phyloP scores from a whole-genome alignment of 768 basidiomycete species.

The Calocera viscosa region DNA sequence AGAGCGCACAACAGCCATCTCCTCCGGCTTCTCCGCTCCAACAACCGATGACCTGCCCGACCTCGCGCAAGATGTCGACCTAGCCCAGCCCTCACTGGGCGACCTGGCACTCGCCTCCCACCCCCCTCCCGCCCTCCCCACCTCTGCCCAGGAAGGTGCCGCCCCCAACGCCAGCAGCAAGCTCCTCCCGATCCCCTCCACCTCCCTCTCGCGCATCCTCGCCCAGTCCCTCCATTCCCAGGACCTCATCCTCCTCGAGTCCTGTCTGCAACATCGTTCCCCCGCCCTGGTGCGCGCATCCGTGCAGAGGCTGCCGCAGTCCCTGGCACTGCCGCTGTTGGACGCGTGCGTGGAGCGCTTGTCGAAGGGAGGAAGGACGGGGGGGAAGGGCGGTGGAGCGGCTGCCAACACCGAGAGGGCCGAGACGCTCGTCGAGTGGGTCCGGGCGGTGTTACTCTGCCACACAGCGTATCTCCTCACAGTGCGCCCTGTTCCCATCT shows the following conservation, averaged over 20 bases:
- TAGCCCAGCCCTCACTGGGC: conserved; percentile 84
- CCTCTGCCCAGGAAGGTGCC: conserved; percentile 28
- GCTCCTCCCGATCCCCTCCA: conserved; percentile 43
- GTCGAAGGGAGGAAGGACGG: conserved; percentile 60
- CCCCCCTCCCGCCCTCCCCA: conserved; percentile 15
- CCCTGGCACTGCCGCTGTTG: conserved; percentile 73
- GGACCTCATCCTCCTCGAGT: conserved; percentile 75
- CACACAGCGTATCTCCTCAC: conserved; percentile 92
- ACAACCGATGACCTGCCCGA: background rate
- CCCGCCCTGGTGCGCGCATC: conserved; percentile 73
- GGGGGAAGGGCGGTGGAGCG: conserved; percentile 63
- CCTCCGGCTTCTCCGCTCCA: background rate
- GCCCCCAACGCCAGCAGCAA: conserved; percentile 26
- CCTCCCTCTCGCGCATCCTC: conserved; percentile 82
- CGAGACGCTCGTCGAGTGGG: conserved; percentile 57
- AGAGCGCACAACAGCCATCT: background rate
- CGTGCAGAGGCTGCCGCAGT: conserved; percentile 71
- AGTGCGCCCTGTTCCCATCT: conserved; percentile 37
- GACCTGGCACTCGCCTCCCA: conserved; percentile 42
- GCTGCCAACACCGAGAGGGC: conserved; percentile 71
- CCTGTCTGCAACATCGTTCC: conserved; percentile 75
- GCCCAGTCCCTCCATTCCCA: conserved; percentile 94
- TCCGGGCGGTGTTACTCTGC: conserved; percentile 66
- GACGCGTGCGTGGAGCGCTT: conserved; percentile 81
- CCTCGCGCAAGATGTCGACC: conserved; percentile 29